These are phyloP conservation scores for Euphorbia celastroides DNA, from an alignment of 441 rosid species.

Conservation along the genomic window DNA sequence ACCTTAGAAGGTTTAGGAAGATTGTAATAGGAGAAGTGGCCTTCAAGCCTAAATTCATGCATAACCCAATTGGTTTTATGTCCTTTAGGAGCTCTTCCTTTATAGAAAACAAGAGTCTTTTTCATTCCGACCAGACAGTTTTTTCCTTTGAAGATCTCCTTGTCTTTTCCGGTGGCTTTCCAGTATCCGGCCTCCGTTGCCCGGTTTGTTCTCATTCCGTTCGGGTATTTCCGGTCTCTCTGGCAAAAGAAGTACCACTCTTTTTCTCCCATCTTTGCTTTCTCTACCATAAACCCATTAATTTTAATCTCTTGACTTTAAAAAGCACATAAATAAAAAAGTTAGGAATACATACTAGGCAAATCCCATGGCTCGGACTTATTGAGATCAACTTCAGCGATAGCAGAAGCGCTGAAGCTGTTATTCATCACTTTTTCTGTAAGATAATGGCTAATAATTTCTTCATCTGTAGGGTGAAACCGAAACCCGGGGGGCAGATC, in stretches of 20 bases:
- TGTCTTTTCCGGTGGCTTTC: slow-evolving; percentile 98
- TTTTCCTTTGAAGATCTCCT: slow-evolving; percentile 60
- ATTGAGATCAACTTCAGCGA: slow-evolving; percentile 86
- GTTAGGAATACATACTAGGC: slow-evolving; percentile 53
- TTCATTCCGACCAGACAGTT: slow-evolving; percentile 37
- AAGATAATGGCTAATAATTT: slow-evolving; percentile 73
- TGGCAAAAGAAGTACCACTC: slow-evolving; percentile 95
- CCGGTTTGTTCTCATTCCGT: slow-evolving; percentile 94
- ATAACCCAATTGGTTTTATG: slow-evolving; percentile 96
- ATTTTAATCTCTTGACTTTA: no score
- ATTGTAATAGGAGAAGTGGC: slow-evolving; percentile 66
- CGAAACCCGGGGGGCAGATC: slow-evolving; percentile 89
- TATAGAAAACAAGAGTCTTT: slow-evolving; percentile 43
- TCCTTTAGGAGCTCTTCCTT: slow-evolving; percentile 41
- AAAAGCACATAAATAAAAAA: slow-evolving; percentile 3
- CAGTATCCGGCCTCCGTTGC: slow-evolving; percentile 91
- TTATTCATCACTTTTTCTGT: slow-evolving; percentile 57
- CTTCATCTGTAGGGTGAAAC: no score
- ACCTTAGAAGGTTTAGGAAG: slow-evolving; percentile 77
- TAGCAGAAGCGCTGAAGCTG: slow-evolving; percentile 55
- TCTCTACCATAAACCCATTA: slow-evolving; percentile 45
- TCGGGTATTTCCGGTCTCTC: slow-evolving; percentile 88
- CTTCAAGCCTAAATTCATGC: slow-evolving; percentile 96
- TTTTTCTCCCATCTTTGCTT: slow-evolving; percentile 97
- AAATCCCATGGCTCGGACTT: slow-evolving; percentile 98